Percentiles rank a stretch among this genome's conserved stretches.
phyloP scores from a whole-genome alignment of 148 eudicot species.

The Rhododendron molle region DNA sequence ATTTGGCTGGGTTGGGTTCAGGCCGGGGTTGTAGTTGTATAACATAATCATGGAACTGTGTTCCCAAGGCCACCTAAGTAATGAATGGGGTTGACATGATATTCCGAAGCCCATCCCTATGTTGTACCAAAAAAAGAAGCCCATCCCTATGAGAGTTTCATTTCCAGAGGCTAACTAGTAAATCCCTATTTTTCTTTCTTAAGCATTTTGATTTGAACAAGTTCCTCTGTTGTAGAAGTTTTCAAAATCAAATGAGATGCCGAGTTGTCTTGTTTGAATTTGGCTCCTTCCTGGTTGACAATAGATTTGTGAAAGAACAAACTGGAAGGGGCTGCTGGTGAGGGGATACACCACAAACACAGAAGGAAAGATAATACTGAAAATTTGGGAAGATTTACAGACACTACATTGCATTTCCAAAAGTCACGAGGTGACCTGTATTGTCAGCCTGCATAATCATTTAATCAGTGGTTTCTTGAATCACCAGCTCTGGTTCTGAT shows the following conservation, averaged over 20 bases:
- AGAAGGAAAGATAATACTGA: neutral
- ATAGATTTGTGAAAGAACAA: neutral
- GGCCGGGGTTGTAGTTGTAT: neutral
- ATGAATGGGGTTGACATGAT: neutral
- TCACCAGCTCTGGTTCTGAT: neutral
- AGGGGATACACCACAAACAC: neutral
- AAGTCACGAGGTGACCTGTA: neutral
- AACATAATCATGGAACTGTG: neutral
- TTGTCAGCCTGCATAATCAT: neutral
- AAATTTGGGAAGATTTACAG: neutral
- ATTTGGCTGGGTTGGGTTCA: neutral
- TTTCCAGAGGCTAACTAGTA: neutral
- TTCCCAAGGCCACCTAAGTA: neutral
- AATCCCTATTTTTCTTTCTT: neutral
- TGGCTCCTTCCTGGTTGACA: neutral
- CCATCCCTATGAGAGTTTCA: neutral
- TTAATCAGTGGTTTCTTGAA: neutral
- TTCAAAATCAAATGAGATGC: neutral
- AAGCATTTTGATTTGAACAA: neutral
- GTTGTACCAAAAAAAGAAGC: neutral
- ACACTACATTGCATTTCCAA: neutral
- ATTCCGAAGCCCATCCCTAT: neutral
- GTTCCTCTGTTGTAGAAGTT: neutral
- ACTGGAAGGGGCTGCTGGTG: neutral
- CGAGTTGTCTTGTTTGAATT: neutral